Evolutionary conservation across 164 flowering plant species (phyloP).

Genomic region (Saururus chinensis): DNA sequence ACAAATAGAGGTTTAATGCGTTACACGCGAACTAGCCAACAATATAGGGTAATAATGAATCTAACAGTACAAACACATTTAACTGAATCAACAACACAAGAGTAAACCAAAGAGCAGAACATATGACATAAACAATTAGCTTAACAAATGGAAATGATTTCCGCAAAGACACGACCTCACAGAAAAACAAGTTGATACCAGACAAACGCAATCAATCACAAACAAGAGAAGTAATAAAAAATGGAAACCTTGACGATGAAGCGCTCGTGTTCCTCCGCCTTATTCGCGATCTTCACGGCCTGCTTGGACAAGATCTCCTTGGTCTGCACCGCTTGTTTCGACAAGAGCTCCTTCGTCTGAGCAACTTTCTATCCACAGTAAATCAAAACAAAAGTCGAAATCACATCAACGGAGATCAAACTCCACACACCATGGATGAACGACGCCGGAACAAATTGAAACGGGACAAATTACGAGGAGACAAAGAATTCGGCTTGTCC

Average conservation of each 20-base stretch:
- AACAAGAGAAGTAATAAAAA: slow-evolving; percentile 1
- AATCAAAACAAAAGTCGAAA: not conserved
- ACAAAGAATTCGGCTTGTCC: too few species aligned
- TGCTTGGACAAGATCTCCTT: slow-evolving; percentile 78
- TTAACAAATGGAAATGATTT: too few species aligned
- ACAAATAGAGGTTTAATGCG: too few species aligned
- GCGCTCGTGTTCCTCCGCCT: slow-evolving; percentile 88
- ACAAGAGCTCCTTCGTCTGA: slow-evolving; percentile 64
- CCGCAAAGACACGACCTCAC: too few species aligned
- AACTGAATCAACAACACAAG: too few species aligned
- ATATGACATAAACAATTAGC: too few species aligned
- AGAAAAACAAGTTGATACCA: not conserved
- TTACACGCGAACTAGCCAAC: too few species aligned
- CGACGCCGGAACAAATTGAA: slow-evolving; percentile 7
- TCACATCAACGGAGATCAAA: not conserved
- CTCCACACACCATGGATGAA: not conserved
- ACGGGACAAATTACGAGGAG: too few species aligned
- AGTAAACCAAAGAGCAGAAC: too few species aligned
- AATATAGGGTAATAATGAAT: too few species aligned
- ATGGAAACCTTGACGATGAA: slow-evolving; percentile 68
- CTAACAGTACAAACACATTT: too few species aligned
- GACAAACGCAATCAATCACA: not conserved
- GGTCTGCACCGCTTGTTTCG: slow-evolving; percentile 70
- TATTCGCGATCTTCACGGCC: slow-evolving; percentile 81
- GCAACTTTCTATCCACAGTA: slow-evolving; percentile 48